Conservation (phyloP, 192 early-diverging fungal genomes). For the Endogone sp. region DNA sequence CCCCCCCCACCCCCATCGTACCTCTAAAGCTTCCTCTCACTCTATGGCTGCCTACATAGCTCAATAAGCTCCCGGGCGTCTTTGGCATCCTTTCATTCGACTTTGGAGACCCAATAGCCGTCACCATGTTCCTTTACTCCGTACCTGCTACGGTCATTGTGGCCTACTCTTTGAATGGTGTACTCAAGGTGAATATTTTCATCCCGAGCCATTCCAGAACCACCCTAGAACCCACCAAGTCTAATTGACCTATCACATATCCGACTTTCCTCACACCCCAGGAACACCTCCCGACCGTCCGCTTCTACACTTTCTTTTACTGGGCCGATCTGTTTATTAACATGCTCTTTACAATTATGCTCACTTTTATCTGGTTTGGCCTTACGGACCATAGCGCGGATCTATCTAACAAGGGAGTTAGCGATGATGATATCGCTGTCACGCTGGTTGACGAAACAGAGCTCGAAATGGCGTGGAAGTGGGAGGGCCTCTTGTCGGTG, state of each 20-base stretch:
- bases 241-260: background rate
- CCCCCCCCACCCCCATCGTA: background rate
- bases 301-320: conserved; percentile 26
- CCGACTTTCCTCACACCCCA: background rate
- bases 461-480: background rate
- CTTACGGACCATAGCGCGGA: conserved; percentile 29
- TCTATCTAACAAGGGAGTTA: background rate
- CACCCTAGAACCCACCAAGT: background rate
- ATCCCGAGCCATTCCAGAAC: too few relatives aligned
- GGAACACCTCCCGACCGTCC: conserved; percentile 11
- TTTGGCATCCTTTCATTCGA: conserved; percentile 29
- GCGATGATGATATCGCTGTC: too few relatives aligned
- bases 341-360: conserved; percentile 15
- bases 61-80: conserved; percentile 34
- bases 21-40: background rate
- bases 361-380: conserved; percentile 26
- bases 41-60: conserved; percentile 12
- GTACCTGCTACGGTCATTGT: conserved; percentile 18
- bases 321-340: conserved; percentile 29
- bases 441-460: background rate
- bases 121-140: conserved; percentile 22
- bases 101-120: conserved; percentile 16
- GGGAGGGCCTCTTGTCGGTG: background rate
- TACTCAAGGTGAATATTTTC: conserved; percentile 26
- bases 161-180: conserved; percentile 19